Percentiles rank a stretch among this genome's conserved stretches.
phyloP scores from a whole-genome alignment of 2,329 filamentous ascomycete species.

The Ramularia collo-cygni region DNA sequence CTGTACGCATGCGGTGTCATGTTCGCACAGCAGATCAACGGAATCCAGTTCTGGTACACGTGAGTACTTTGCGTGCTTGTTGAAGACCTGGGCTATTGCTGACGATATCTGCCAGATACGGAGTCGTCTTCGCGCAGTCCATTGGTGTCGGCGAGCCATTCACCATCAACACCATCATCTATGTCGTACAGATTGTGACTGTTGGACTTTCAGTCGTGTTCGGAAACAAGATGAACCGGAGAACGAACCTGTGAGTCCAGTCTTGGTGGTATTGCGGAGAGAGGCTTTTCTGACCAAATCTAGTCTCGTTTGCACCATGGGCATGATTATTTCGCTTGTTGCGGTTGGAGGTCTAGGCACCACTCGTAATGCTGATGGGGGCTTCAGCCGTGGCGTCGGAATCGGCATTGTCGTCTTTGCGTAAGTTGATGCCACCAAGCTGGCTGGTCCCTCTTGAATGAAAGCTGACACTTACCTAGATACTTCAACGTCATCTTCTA shows the following conservation, averaged over 20 bases:
- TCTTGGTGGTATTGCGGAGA: not conserved
- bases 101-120: constrained; percentile 6
- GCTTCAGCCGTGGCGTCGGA: constrained; percentile 15
- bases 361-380: constrained; percentile 12
- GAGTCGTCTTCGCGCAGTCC: constrained; percentile 18
- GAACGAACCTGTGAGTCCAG: constrained; percentile 10
- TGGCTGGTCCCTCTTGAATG: not conserved
- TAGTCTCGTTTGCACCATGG: constrained; percentile 15
- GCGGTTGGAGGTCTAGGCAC: constrained; percentile 16
- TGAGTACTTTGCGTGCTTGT: not conserved
- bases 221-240: constrained; percentile 15
- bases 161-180: constrained; percentile 21
- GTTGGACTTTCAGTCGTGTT: constrained; percentile 17
- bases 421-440: not conserved
- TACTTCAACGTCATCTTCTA: constrained; percentile 21
- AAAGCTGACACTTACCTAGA: not conserved
- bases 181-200: constrained; percentile 18
- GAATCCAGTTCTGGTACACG: constrained; percentile 36
- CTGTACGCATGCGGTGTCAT: constrained; percentile 41
- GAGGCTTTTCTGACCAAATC: not conserved
- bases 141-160: constrained; percentile 20
- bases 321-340: constrained; percentile 16
- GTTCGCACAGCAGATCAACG: constrained; percentile 44
- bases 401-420: constrained; percentile 18
- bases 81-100: not conserved